Evolutionary conservation across 2,329 filamentous ascomycete genomes (phyloP), one percentile per base, ranked within the genome.

Genomic region (Hypoxylon sp.): DNA sequence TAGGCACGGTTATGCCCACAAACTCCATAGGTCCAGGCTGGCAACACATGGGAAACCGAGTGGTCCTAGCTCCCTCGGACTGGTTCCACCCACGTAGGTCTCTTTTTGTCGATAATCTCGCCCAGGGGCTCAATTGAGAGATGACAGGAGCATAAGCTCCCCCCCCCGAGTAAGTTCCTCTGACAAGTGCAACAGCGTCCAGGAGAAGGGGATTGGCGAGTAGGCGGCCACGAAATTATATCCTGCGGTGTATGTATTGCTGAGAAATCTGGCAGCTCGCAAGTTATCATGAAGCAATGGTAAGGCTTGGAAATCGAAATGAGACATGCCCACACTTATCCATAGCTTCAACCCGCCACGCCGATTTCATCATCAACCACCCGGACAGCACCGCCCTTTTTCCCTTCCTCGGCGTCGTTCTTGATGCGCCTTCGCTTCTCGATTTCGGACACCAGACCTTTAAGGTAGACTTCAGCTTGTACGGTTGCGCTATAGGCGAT

Each of bases 381-480:
- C 25, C 85, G 79, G 41, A 86, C 79, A 2, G 76, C 79, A 0
- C 78, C 81, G 0, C 78, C 80, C 72, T 82, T 83, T 70, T 80
- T 82, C 2, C 75, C 72, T 43, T 80, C 79, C 36, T 82, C 81
- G 2, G 77, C 78, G 28, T 82, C 79, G 53, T 74, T 75, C 62
- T 78, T 75, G 2, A 75, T 74, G 53, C 81, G 78, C 69, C 85
- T 87, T 73, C 88, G 83, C 77, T 88, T 87, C 76, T 91, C 91
- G 17, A 89, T 86, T 74, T 96, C 93, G 0, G 85, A 85, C 3
- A 96, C 89, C 59, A 97, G 80, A 13, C 88, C 89, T 80, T 92
- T 93, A 68, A 96, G 90, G 76, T 97, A 96, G 0, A 94, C 91
- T 79, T 97, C 93, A 1, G 93, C 92, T 76, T 93, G 91, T 6